Evolutionary conservation across 768 basidiomycete species (phyloP).

Genomic region (Pseudohyphozyma bogoriensis): DNA sequence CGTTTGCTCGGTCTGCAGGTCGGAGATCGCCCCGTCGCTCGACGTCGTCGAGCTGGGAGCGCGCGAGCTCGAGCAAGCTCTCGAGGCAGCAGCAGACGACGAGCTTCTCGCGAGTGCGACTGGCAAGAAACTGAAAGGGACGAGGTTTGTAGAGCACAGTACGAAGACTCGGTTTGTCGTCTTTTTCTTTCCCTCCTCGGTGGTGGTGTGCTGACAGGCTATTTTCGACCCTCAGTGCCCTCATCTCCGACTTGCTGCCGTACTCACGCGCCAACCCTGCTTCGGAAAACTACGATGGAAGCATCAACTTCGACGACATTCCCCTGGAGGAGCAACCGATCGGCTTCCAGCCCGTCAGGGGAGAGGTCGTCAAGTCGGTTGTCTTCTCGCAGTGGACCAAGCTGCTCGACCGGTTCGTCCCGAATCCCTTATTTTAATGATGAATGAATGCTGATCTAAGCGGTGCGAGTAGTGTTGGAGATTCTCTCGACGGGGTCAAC

Average conservation of each 20-base stretch:
- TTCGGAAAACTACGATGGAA: constrained; percentile 74
- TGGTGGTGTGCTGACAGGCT: background rate
- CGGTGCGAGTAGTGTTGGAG: constrained; percentile 39
- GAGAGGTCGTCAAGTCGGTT: constrained; percentile 61
- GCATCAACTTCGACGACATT: constrained; percentile 58
- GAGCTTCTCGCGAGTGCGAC: constrained; percentile 39
- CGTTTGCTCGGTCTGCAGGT: constrained; percentile 69
- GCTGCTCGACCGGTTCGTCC: constrained; percentile 27
- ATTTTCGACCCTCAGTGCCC: constrained; percentile 42
- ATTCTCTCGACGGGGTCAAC: constrained; percentile 63
- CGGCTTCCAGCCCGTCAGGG: constrained; percentile 24
- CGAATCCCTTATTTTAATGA: constrained; percentile 23
- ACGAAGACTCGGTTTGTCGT: constrained; percentile 31
- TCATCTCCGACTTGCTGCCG: constrained; percentile 66
- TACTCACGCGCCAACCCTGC: constrained; percentile 77
- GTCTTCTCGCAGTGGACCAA: constrained; percentile 63
- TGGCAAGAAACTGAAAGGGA: constrained; percentile 22
- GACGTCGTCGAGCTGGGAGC: constrained; percentile 78
- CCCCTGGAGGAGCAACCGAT: constrained; percentile 39
- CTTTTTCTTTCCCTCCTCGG: no score
- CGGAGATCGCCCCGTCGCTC: constrained; percentile 48
- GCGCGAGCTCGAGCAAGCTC: constrained; percentile 44
- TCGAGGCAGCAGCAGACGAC: constrained; percentile 48
- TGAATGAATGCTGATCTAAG: background rate
- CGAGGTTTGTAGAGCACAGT: constrained; percentile 32